These are phyloP conservation scores for Erysimum cheiri DNA, from an alignment of 441 rosid genomes.

Conservation along the genomic window DNA sequence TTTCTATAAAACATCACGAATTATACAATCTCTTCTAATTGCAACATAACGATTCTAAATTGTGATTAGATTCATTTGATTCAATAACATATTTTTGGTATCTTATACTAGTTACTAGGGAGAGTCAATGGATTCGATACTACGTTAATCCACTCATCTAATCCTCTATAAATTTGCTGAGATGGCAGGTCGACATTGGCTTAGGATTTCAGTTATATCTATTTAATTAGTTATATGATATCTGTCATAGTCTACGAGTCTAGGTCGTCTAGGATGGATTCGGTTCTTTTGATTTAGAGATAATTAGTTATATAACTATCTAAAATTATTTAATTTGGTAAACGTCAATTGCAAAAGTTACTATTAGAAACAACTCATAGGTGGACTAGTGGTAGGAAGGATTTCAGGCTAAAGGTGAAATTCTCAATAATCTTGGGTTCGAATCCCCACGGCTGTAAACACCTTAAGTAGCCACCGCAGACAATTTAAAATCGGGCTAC, in stretches of 20 bases:
- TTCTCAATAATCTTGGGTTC: no score
- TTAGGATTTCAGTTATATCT: background rate
- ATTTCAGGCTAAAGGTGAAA: no score
- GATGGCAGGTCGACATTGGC: background rate
- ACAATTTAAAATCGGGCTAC: no score
- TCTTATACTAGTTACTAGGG: background rate
- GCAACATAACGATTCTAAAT: no score
- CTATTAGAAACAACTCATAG: no score
- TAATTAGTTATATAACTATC: background rate
- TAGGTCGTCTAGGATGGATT: background rate
- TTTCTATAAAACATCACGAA: no score
- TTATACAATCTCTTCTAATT: no score
- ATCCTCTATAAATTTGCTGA: background rate
- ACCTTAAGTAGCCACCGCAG: no score
- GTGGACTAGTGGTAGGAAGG: no score
- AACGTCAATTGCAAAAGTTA: background rate
- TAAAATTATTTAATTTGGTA: background rate
- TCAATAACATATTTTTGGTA: background rate
- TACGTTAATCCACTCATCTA: background rate
- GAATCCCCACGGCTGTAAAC: no score
- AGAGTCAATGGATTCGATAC: background rate
- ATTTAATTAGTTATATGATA: background rate
- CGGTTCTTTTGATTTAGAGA: background rate
- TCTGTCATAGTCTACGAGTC: background rate
- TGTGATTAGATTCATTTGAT: constrained; percentile 2